Percentiles rank a stretch among this genome's conserved stretches.
Evolutionary conservation across 2,329 filamentous ascomycete species (phyloP).

Genomic region (Aureobasidium zeae): DNA sequence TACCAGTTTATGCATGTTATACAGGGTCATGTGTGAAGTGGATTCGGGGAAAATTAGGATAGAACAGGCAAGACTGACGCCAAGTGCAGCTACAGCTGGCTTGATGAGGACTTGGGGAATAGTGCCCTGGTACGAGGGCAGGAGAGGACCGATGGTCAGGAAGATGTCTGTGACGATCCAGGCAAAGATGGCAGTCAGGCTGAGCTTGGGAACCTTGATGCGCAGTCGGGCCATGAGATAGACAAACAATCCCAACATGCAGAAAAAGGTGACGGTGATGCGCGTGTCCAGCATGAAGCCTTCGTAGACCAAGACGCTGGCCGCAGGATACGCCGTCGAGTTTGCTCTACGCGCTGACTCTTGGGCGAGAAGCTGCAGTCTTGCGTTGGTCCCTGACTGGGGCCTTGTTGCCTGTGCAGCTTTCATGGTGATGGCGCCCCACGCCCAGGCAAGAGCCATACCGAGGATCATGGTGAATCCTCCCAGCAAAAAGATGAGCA

Average conservation of each 20-base stretch:
- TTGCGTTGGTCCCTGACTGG: not conserved
- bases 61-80: constrained; percentile 13
- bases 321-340: not conserved
- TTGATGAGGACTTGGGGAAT: constrained; percentile 15
- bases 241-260: constrained; percentile 17
- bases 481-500: constrained; percentile 7
- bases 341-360: not conserved
- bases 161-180: constrained; percentile 16
- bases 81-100: constrained; percentile 13
- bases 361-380: not conserved
- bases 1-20: constrained; percentile 11
- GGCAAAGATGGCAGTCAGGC: constrained; percentile 13
- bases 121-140: constrained; percentile 13
- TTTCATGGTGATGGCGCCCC: constrained; percentile 16
- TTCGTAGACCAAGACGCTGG: constrained; percentile 7
- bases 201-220: constrained; percentile 13
- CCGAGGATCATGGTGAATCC: constrained; percentile 14
- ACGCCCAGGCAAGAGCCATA: constrained; percentile 15
- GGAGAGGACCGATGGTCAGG: constrained; percentile 11
- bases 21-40: constrained; percentile 13
- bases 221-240: constrained; percentile 16
- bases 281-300: constrained; percentile 16
- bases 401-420: constrained; percentile 13
- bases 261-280: constrained; percentile 16
- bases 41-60: constrained; percentile 16